These are phyloP conservation scores for Trichoderma atrobrunneum DNA, from an alignment of 2,329 filamentous ascomycete species.

Conservation along the genomic window DNA sequence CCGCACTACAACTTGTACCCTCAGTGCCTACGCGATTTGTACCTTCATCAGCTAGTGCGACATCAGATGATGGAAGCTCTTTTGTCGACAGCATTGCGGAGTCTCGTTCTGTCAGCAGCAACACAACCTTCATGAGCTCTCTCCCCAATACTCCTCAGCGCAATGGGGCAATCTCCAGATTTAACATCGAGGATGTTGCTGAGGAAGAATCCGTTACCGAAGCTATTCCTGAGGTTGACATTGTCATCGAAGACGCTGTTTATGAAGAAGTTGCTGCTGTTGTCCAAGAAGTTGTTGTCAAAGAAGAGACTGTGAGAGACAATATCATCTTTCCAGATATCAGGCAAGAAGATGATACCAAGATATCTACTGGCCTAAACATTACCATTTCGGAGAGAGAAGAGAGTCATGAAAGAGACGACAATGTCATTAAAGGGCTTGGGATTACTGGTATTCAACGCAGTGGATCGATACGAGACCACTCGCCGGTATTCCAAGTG, in stretches of 20 bases:
- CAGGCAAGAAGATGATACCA: background rate
- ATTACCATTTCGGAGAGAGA: background rate
- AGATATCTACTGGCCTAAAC: background rate
- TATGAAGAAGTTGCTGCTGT: background rate
- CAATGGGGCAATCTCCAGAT: background rate
- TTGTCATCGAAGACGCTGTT: background rate
- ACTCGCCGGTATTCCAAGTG: constrained; percentile 1
- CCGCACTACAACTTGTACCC: background rate
- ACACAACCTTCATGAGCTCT: background rate
- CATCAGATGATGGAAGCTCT: background rate
- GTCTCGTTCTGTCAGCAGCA: background rate
- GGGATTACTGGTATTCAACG: background rate
- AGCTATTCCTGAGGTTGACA: background rate
- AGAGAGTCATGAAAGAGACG: background rate
- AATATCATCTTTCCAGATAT: background rate
- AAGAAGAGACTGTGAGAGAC: background rate
- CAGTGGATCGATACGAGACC: constrained; percentile 1
- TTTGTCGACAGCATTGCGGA: background rate
- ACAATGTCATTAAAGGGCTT: background rate
- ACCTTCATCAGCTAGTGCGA: background rate
- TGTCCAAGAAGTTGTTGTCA: no score
- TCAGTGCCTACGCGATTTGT: background rate
- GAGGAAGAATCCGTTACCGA: background rate
- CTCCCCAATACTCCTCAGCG: background rate
- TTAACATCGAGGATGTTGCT: background rate